Evolutionary conservation across 2,329 filamentous ascomycete genomes (phyloP).

Genomic region (Rutstroemia sp.): DNA sequence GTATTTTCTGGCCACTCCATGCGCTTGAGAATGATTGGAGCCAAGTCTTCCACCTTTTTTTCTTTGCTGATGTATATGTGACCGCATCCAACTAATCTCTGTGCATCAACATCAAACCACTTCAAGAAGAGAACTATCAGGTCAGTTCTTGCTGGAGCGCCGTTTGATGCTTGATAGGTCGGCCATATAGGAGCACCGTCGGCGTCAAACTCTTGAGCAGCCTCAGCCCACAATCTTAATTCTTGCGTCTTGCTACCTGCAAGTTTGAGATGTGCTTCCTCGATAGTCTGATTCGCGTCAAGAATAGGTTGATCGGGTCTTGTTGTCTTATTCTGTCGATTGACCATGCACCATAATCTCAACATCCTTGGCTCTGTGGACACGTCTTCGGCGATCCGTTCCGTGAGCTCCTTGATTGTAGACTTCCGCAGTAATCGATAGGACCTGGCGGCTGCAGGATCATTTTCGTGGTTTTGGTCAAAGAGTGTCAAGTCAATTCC

Average conservation of each 20-base stretch:
- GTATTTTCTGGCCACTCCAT: conserved; percentile 83
- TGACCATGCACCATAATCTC: conserved; percentile 95
- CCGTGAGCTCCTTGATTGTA: conserved; percentile 67
- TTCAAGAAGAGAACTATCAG: conserved; percentile 84
- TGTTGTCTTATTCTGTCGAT: conserved; percentile 94
- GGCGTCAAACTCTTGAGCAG: conserved; percentile 55
- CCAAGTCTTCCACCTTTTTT: conserved; percentile 80
- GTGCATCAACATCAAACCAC: conserved; percentile 73
- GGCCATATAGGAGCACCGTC: conserved; percentile 70
- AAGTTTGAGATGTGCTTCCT: conserved; percentile 63
- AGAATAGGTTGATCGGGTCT: conserved; percentile 82
- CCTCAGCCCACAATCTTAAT: conserved; percentile 83
- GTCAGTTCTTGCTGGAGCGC: conserved; percentile 49
- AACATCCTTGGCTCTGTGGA: conserved; percentile 61
- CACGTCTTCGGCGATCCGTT: conserved; percentile 63
- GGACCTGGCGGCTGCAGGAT: conserved; percentile 61
- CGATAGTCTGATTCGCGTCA: conserved; percentile 68
- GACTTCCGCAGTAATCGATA: conserved; percentile 71
- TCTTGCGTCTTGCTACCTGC: conserved; percentile 58
- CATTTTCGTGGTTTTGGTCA: conserved; percentile 47
- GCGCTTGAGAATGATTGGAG: conserved; percentile 66
- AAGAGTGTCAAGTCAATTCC: conserved; percentile 75
- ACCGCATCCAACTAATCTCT: conserved; percentile 68
- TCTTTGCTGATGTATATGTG: conserved; percentile 83
- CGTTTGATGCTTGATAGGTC: conserved; percentile 50